phyloP scores from a whole-genome alignment of 768 basidiomycete species.

The Boletus rubropictus region DNA sequence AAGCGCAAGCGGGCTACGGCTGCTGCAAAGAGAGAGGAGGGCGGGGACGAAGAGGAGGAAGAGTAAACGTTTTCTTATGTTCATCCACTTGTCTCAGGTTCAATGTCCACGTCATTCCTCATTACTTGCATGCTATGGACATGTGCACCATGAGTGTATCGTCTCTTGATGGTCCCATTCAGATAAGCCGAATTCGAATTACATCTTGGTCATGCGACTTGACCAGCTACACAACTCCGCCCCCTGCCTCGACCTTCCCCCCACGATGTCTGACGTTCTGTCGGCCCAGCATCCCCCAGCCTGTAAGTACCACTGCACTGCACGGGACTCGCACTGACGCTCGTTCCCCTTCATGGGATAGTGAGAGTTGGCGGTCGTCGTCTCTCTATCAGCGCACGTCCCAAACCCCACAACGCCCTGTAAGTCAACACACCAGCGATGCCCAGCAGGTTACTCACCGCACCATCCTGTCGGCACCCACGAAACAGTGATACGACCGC shows the following conservation, averaged over 20 bases:
- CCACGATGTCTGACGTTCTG: constrained; percentile 27
- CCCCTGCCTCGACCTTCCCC: not conserved
- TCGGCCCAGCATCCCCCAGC: constrained; percentile 43
- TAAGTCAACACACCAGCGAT: constrained; percentile 10
- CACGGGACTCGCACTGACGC: not conserved
- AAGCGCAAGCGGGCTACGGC: constrained; percentile 97
- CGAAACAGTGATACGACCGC: not conserved
- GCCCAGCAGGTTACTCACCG: not conserved
- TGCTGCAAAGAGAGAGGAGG: constrained; percentile 87
- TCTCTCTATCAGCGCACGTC: constrained; percentile 40
- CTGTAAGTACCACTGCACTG: constrained; percentile 30
- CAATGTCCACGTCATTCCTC: constrained; percentile 23
- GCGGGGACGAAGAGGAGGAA: constrained; percentile 86
- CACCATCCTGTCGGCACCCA: too few species aligned
- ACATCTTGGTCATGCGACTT: constrained; percentile 6
- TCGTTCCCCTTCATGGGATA: not conserved
- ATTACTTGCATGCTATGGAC: constrained; percentile 27
- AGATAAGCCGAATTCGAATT: not conserved
- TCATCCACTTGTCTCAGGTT: constrained; percentile 23
- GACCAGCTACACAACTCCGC: constrained; percentile 14
- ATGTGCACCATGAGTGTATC: constrained; percentile 20
- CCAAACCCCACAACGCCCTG: constrained; percentile 32
- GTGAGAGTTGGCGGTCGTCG: constrained; percentile 48
- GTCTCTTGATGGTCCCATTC: too few species aligned
- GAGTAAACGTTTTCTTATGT: constrained; percentile 45